Evolutionary conservation across 495 filamentous ascomycete species (phyloP).

Genomic region (Aspergillus baeticus): DNA sequence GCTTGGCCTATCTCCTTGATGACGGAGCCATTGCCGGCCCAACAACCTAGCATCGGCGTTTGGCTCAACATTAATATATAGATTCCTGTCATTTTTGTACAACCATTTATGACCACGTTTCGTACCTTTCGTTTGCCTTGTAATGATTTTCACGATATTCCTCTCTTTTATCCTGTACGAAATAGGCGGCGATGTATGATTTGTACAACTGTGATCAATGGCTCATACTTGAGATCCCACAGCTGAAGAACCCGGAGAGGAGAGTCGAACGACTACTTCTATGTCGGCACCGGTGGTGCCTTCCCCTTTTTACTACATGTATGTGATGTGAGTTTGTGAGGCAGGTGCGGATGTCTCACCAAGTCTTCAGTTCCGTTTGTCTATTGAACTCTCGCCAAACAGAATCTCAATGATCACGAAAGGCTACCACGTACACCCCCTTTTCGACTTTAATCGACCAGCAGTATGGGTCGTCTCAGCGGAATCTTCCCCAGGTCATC

Average conservation of each 20-base stretch:
- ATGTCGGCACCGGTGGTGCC: neutral
- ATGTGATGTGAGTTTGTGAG: too few relatives aligned
- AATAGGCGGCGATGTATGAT: slow-evolving; percentile 7
- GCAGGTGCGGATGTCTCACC: neutral
- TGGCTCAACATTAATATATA: slow-evolving; percentile 37
- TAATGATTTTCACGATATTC: neutral
- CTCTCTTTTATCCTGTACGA: slow-evolving; percentile 7
- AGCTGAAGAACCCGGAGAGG: neutral
- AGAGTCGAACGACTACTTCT: neutral
- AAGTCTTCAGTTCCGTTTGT: neutral
- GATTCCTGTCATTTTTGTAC: slow-evolving; percentile 26
- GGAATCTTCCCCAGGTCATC: slow-evolving; percentile 7
- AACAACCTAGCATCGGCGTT: slow-evolving; percentile 23
- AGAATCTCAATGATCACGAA: too few relatives aligned
- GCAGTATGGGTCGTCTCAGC: slow-evolving; percentile 13
- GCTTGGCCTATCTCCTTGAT: slow-evolving; percentile 4
- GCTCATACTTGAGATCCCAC: neutral
- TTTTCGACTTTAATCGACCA: neutral
- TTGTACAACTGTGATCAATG: slow-evolving; percentile 5
- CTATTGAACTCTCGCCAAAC: neutral
- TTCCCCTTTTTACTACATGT: neutral
- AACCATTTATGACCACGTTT: slow-evolving; percentile 1
- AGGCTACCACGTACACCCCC: too few relatives aligned
- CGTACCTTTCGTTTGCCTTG: neutral
- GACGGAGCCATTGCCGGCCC: slow-evolving; percentile 3